Base-by-base conservation (phyloP, 257 asterid genomes). In the Solanum appendiculatum region DNA sequence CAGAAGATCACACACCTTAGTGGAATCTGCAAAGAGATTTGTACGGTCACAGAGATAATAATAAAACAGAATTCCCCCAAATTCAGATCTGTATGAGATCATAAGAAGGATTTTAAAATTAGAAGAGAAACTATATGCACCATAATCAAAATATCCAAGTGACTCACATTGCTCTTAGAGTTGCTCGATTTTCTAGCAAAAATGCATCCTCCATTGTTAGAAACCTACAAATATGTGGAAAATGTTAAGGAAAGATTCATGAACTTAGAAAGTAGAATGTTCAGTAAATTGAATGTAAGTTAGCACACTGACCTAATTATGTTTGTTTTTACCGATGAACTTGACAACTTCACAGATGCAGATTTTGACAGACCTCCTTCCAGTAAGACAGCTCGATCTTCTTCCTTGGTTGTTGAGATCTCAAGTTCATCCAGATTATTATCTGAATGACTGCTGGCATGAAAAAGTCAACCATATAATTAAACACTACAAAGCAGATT, bases 41-140 rank as follows among this genome's bases (percentile, higher is more conserved):
- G 99, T 97, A 29, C 99, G 98, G 89, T 97, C 99, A 77, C 98
- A 95, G 37, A 95, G 46, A 95, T 94, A 97, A 89, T 93, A 95
- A 88, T 94, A 97, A 92, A 93, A 87, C 87, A 97, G 89, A 85
- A 97, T 94, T 89, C 92, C 95, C 84, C 98, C 99, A 85, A 95
- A 93, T 91, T 97, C 99, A 84, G 99, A 92, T 97, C 99, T 97
- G 92, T 88, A 86, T 37, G 56, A 89, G 72, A 91, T 88, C 86
- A 77, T 48, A 87, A 77, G 42, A 87, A 82, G 15, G 63, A 69
- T 13, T 86, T 87, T 54, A 82, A 33, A 20, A 68, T 80, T n/a
- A 37, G 56, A 66, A 14, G 42, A 81, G 29, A 44, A 84, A 46
- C 48, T 12, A n/a, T 39, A 83, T n/a, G 86, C 27, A 15, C 15